Evolutionary conservation across 2,329 filamentous ascomycete species (phyloP).

Genomic region (Fusarium sp.): DNA sequence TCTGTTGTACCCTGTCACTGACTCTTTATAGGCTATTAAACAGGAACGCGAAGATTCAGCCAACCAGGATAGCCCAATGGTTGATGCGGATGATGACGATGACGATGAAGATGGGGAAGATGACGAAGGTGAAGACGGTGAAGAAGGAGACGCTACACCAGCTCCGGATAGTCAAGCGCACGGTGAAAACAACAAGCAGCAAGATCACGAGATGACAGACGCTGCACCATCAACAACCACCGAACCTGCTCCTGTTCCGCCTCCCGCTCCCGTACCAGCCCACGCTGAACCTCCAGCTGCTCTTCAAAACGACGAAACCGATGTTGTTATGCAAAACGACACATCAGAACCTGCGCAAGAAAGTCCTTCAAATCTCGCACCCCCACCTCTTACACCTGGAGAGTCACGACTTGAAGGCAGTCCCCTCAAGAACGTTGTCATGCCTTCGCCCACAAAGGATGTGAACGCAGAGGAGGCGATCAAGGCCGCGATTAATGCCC

Average conservation of each 20-base stretch:
- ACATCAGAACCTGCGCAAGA: slow-evolving; percentile 40
- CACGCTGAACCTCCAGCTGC: slow-evolving; percentile 2
- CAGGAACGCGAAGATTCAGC: slow-evolving; percentile 58
- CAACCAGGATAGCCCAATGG: slow-evolving; percentile 65
- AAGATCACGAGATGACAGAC: slow-evolving; percentile 56
- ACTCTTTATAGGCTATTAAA: slow-evolving; percentile 53
- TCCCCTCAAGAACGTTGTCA: slow-evolving; percentile 64
- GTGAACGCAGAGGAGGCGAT: slow-evolving; percentile 23
- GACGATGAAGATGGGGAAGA: slow-evolving; percentile 62
- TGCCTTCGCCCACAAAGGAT: slow-evolving; percentile 59
- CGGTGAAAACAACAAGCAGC: slow-evolving; percentile 46
- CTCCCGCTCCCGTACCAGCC: slow-evolving; percentile 10
- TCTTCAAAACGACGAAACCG: slow-evolving; percentile 38
- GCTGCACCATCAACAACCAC: slow-evolving; percentile 44
- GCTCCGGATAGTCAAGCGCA: slow-evolving; percentile 46
- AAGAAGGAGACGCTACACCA: slow-evolving; percentile 57
- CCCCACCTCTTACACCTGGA: slow-evolving; percentile 46
- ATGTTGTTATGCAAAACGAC: slow-evolving; percentile 45
- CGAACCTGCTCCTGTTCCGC: slow-evolving; percentile 31
- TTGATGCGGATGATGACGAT: slow-evolving; percentile 62
- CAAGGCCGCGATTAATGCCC: slow-evolving; percentile 3
- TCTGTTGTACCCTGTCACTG: slow-evolving; percentile 16
- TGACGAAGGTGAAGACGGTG: slow-evolving; percentile 61
- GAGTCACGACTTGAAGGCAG: slow-evolving; percentile 60
- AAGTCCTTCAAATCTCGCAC: slow-evolving; percentile 49